Base-by-base conservation (phyloP, 2,329 filamentous ascomycete species). In the Coleophoma crateriformis region DNA sequence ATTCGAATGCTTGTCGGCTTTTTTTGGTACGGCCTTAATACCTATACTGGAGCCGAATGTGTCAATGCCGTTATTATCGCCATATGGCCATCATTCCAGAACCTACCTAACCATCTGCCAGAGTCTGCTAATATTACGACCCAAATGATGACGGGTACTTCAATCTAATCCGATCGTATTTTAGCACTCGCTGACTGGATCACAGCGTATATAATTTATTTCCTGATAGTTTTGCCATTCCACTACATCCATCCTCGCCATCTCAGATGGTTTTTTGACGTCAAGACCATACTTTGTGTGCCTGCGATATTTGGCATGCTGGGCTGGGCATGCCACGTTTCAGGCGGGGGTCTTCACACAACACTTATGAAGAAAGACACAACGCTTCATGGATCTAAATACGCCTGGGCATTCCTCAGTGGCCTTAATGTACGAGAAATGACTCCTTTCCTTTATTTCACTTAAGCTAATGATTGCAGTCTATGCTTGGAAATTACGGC, bases 201-300 rank as follows among this genome's bases (percentile, higher is more conserved):
- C 6, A 27, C 6, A 27, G 27, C 27, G 8, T 27, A 27, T 10
- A 27, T 58, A 10, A 41, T 58, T 15, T 58, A 53, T 48, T 58
- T 52, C 41, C 34, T 51, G 17, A 48, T 58, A 32, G 71, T 66
- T 22, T 64, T 69, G 0, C 75, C 74, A 0, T 74, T 78, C 51
- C 59, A 77, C 3, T 72, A 70, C 61, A 69, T 77, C n/a, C 76
- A 76, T 33, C 49, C 49, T 20, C 47, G 43, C 39, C 54, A 71
- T 49, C 66, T 82, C 11, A 67, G 74, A 45, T 76, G 70, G 62
- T 59, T 80, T 50, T 79, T 80, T 57, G 70, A 74, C 48, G 54
- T 75, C 57, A 78, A 77, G 64, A 60, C 71, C 0, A 52, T 72
- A 13, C 51, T 58, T 50, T 50, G 47, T 17, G 54, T 54, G 11